Evolutionary conservation across 257 asterid species (phyloP), one percentile per base, ranked within the genome.

Genomic region (Petunia secreta): DNA sequence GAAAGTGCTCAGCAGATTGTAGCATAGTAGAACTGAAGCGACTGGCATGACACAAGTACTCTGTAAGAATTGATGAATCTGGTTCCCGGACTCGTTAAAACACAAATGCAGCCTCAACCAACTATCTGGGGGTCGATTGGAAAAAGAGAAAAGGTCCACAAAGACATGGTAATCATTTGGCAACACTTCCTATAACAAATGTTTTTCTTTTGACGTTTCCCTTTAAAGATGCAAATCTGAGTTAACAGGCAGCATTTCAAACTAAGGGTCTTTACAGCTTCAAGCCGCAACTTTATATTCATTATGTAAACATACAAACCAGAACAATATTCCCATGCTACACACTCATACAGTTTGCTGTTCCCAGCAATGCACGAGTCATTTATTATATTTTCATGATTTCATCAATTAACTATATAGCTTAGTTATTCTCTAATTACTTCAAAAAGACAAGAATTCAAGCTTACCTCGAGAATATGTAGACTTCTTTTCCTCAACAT

Each of bases 401-500:
- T 14, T 36, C 41, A 37, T 41, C 50, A 46, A 73, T 50, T 34
- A 73, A 34, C 9, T 34, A 46, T 14, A 34, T 37, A 65, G 37
- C 37, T n/a, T 53, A 58, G 41, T 15, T 41, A 64, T 37, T 36
- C 50, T 69, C 6, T 4, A 67, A 8, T 38, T 50, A 63, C 43
- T 37, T 63, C 16, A 58, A 57, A 57, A n/a, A 44, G 64, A 57
- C 43, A 41, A 39, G 9, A 57, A 48, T 63, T 46, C 62, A 13
- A 76, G 86, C 98, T 87, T 88, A 62, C 98, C 98, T 92, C 92
- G 89, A 34, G 94, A 85, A 84, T 87, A 85, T 36, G 98, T 92
- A 39, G 98, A 94, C 87, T 91, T 90, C 90, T 94, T 94, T 82
- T 92, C 97, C 90, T 94, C 98, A 62, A 92, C 91, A 80, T 87